Evolutionary conservation across 805 yeast species (phyloP), one percentile per base, ranked within the genome.

Genomic region (Lipomyces yamanashiensis): DNA sequence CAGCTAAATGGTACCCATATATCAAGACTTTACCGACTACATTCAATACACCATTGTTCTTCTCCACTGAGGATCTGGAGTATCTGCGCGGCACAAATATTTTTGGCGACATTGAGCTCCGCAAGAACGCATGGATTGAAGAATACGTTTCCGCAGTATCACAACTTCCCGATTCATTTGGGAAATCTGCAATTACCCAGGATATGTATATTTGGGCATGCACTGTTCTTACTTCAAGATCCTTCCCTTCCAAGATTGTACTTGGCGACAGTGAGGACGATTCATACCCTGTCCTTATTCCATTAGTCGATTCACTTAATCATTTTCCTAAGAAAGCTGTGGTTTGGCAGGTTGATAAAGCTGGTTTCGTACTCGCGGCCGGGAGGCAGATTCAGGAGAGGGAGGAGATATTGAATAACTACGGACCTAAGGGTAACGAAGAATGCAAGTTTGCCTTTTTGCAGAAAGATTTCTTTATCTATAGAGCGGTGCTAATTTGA

Each of bases 371-470:
- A n/a, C 86, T 86, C 67, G 75, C 74, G 45, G 49, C 68, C 5
- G 70, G 59, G 37, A 23, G 23, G 51, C 44, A 61, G 52, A 45
- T 73, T 44, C 50, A 66, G 7, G 67, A 65, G 1, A 83, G 82
- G 1, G 73, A 76, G 1, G 88, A 90, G 72, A 66, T 92, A 0
- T 89, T 76, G 75, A 92, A 92, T 73, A 89, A 90, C 74, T 92
- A 92, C 74, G 98, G 97, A 1, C 85, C 89, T 59, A 92, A 91
- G 74, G 88, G 95, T 0, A 92, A 91, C 71, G 96, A 89, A 67
- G 96, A 90, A 67, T 70, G 68, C 64, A 64, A 2, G 63, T 57
- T 5, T 19, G 13, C 33, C 21, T 2, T 8, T 17, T 13, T 17
- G 39, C 9, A 36, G 19, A n/a, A n/a, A n/a, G 28, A 19, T 33